Base-by-base conservation (phyloP, 768 basidiomycete species). In the Kwoniella mangroviensis region DNA sequence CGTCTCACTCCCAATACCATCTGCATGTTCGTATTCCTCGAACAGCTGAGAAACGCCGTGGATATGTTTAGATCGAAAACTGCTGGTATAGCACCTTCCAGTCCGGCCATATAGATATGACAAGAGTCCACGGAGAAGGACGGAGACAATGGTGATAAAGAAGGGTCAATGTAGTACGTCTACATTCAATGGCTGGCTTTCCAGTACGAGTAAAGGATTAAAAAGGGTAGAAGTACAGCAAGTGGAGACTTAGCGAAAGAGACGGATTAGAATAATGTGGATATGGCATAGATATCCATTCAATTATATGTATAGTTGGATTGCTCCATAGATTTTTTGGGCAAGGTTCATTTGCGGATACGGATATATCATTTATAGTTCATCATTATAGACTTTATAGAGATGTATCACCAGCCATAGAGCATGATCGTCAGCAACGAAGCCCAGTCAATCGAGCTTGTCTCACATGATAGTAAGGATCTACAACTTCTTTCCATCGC, bases 21-120 rank as follows among this genome's bases (percentile, higher is more conserved):
- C 58, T 77, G 75, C 64, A 81, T 80, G 70, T 80, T 83, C 63
- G 70, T 81, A 52, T 83, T 81, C 76, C 70, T 83, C 17, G 82
- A 83, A 60, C 82, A 81, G 57, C 75, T 83, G 6, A 67, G 79
- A n/a, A 78, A 80, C 21, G 79, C 68, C 15, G 74, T 82, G 53
- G 81, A 82, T 59, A 56, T 60, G 63, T 58, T 68, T 52, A 53
- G 60, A 52, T 17, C 34, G 11, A 58, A 66, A 42, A 66, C 65
- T 10, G 40, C 19, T 24, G 58, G 58, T 43, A 34, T 41, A 2
- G n/a, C 34, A 42, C 41, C 58, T 28, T 15, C 45, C 45, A 49
- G 7, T 49, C 45, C 15, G 10, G 40, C 58, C 40, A 60, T 60
- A 60, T 60, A 43, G 40, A 49, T 1, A 34, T 34, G 34, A 34